phyloP scores from a whole-genome alignment of 2,329 filamentous ascomycete species.

The Malbranchea cinnamomea region DNA sequence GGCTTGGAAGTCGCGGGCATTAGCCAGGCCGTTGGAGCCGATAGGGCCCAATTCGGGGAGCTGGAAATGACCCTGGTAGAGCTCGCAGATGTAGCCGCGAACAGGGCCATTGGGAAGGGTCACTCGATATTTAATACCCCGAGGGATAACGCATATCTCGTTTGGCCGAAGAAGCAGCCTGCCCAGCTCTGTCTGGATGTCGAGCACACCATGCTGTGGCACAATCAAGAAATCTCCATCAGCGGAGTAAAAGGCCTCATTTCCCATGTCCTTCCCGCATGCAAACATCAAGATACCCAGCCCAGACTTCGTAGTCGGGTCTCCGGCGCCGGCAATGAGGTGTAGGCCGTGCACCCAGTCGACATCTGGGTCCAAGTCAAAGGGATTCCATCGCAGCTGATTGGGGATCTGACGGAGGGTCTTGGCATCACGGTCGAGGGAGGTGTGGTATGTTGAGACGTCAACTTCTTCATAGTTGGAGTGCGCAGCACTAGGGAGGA shows the following conservation, averaged over 20 bases:
- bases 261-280: slow-evolving; percentile 64
- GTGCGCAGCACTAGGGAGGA: slow-evolving; percentile 50
- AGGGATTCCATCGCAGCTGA: slow-evolving; percentile 66
- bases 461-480: slow-evolving; percentile 32
- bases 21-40: slow-evolving; percentile 60
- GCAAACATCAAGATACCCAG: slow-evolving; percentile 70
- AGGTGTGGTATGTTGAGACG: slow-evolving; percentile 31
- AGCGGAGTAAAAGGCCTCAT: slow-evolving; percentile 67
- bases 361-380: slow-evolving; percentile 54
- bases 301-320: slow-evolving; percentile 63
- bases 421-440: slow-evolving; percentile 24
- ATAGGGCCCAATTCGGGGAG: slow-evolving; percentile 61
- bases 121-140: slow-evolving; percentile 57
- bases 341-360: slow-evolving; percentile 57
- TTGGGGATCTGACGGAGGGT: slow-evolving; percentile 50
- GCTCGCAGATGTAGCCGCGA: slow-evolving; percentile 59
- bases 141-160: slow-evolving; percentile 62
- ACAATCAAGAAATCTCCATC: slow-evolving; percentile 69
- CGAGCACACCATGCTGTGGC: slow-evolving; percentile 56
- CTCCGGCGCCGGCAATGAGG: slow-evolving; percentile 63
- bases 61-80: slow-evolving; percentile 57
- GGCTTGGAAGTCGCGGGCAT: slow-evolving; percentile 59
- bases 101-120: slow-evolving; percentile 46
- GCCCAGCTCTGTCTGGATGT: slow-evolving; percentile 66
- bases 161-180: slow-evolving; percentile 59